Evolutionary conservation across 257 asterid species (phyloP), one percentile per base, ranked within the genome.

Genomic region (Avicennia marina): DNA sequence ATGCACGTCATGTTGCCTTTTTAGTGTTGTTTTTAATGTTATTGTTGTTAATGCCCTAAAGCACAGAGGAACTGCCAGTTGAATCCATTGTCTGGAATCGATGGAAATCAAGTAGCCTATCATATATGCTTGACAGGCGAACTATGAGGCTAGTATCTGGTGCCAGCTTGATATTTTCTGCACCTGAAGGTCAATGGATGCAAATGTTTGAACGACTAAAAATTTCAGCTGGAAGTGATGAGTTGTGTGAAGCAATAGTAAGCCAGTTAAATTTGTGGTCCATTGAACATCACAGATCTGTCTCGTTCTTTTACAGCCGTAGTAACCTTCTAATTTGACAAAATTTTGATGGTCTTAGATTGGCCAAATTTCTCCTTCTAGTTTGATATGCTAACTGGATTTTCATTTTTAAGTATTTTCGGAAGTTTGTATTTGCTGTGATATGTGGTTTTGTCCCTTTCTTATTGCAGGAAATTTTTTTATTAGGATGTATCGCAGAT

Each of bases 141-240:
- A 83, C 97, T 36, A 63, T 73, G 18, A 78, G 95, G 66, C 74
- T 89, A 64, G 75, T 82, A 64, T 78, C 97, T 46, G 95, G 95
- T 72, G 94, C 91, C 69, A 79, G 66, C 46, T 57, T 81, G 75
- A 64, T 89, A 22, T 82, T 53, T 54, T 77, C 95, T 47, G 74
- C 76, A 2, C 84, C 94, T 7, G 78, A 81, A 68, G 71, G 60
- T 22, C 87, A 79, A 53, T 83, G 97, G 94, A 50, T 58, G 47
- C 77, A 71, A 70, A 81, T 86, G 75, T 71, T 89, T 41, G 76
- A 74, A 72, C 72, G 68, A 36, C 58, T 86, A 16, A 52, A 57
- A 45, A 27, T 74, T 53, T 71, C 83, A 64, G 70, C 75, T 53
- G 79, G 47, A 27, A 60, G 38, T 17, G 81, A 65, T 31, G 69